Evolutionary conservation across 2,329 filamentous ascomycete species (phyloP), one percentile per base, ranked within the genome.

Genomic region (Neurospora sp.): DNA sequence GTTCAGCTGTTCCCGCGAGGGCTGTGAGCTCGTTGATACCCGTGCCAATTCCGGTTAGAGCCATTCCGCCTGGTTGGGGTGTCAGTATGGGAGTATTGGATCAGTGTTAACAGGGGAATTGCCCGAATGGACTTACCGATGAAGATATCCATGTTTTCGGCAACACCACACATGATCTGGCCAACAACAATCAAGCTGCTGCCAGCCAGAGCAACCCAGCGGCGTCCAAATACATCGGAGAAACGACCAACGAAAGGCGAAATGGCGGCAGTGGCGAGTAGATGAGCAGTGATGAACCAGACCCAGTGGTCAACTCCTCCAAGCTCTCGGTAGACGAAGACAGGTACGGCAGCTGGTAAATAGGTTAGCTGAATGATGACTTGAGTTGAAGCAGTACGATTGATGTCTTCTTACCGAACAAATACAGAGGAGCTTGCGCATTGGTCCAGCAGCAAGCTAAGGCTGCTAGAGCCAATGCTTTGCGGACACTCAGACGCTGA

Each of bases 11-110:
- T 40, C 85, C 90, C 38, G 90, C 89, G 9, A 92, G 81, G 4
- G 90, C 89, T 6, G 88, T 91, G 40, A 92, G 80, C 77, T 91
- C 89, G 73, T 89, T 89, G 71, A 91, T 84, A 15, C 90, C 90
- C 11, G 89, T 89, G 40, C 89, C 90, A 6, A 87, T 81, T 1
- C 90, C 90, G 10, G 89, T 84, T 72, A 91, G 82, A 2, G 77
- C 76, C 81, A 83, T 83, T 17, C 82, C 81, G 67, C 77, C 85
- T 86, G 67, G 11, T 2, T 15, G 19, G 10, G 15, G 38, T 28
- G 13, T 40, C 3, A 62, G 68, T 28, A 62, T 62, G 23, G 23
- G 13, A 17, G 5, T 67, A 38, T 46, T n/a, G 23, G 13, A 36
- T 28, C 42, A 4, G 13, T 39, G 38, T 38, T 2, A 28, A 3